phyloP scores from a whole-genome alignment of 2,329 filamentous ascomycete species.

The Nannizzia gypsea region DNA sequence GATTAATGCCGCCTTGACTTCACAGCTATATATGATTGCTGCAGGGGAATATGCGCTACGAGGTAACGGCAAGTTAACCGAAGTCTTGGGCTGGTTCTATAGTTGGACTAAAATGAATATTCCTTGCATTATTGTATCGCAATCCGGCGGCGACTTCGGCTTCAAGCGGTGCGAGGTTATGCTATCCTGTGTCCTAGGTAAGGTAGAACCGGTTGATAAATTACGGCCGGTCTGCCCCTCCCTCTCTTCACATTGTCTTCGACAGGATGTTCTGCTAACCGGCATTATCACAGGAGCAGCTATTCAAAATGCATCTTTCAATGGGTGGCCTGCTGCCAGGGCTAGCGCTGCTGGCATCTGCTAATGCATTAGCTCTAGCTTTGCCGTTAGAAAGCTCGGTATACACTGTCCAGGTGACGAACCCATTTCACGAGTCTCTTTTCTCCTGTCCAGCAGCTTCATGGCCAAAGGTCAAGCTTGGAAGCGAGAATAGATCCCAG shows the following conservation, averaged over 20 bases:
- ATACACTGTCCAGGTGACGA: not conserved
- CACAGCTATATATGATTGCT: not conserved
- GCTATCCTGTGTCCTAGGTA: too few relatives aligned
- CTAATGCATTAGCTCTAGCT: not conserved
- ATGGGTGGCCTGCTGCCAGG: not conserved
- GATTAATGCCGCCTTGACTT: too few relatives aligned
- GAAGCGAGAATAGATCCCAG: constrained; percentile 7
- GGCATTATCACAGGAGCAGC: not conserved
- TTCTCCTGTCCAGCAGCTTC: constrained; percentile 10
- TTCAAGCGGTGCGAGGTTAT: too few relatives aligned
- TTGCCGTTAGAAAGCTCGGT: not conserved
- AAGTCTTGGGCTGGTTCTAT: too few relatives aligned
- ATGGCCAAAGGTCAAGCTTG: constrained; percentile 6
- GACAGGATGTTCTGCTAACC: not conserved
- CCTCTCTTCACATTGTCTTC: not conserved
- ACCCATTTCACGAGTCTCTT: not conserved
- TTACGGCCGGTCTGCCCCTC: not conserved
- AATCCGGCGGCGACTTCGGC: too few relatives aligned
- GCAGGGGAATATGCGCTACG: not conserved
- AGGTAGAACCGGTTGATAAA: too few relatives aligned
- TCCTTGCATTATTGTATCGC: too few relatives aligned
- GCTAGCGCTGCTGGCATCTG: not conserved
- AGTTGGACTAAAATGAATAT: too few relatives aligned
- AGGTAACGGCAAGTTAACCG: not conserved
- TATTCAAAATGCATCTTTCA: not conserved